phyloP scores from a whole-genome alignment of 2,329 filamentous ascomycete species.

The Thielaviopsis ethacetica region DNA sequence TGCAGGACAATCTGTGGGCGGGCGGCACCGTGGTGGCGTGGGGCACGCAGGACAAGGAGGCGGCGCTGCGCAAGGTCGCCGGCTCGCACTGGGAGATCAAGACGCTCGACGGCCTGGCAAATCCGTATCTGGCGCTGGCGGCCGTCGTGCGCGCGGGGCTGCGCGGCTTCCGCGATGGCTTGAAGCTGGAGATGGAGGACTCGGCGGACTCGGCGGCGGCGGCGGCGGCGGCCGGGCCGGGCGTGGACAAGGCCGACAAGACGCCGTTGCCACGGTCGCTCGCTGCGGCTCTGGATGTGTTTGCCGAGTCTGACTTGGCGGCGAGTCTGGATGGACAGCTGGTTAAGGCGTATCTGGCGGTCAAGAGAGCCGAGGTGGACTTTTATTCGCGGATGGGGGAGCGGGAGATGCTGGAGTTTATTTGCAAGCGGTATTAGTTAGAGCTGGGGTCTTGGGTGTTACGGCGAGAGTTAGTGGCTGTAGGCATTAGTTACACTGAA shows the following conservation, averaged over 20 bases:
- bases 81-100: constrained; percentile 63
- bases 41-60: constrained; percentile 69
- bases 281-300: constrained; percentile 33
- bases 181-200: constrained; percentile 32
- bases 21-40: constrained; percentile 66
- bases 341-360: constrained; percentile 36
- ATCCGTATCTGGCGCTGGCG: constrained; percentile 48
- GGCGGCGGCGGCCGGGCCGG: constrained; percentile 17
- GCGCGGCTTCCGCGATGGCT: not conserved
- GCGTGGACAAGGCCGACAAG: not conserved
- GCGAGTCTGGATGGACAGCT: constrained; percentile 31
- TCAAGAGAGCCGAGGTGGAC: constrained; percentile 43
- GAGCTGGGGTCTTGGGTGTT: too few relatives aligned
- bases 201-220: constrained; percentile 37
- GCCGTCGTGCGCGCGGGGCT: constrained; percentile 20
- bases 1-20: constrained; percentile 55
- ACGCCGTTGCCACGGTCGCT: constrained; percentile 33
- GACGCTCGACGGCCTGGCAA: constrained; percentile 62
- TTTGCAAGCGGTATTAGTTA: constrained; percentile 47
- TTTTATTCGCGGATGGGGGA: constrained; percentile 32
- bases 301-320: constrained; percentile 32
- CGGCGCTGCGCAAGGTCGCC: constrained; percentile 51
- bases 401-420: constrained; percentile 35
- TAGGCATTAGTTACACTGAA: too few relatives aligned
- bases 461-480: too few relatives aligned